Conservation (phyloP, 2,329 filamentous ascomycete genomes). For the Colletotrichum destructivum region DNA sequence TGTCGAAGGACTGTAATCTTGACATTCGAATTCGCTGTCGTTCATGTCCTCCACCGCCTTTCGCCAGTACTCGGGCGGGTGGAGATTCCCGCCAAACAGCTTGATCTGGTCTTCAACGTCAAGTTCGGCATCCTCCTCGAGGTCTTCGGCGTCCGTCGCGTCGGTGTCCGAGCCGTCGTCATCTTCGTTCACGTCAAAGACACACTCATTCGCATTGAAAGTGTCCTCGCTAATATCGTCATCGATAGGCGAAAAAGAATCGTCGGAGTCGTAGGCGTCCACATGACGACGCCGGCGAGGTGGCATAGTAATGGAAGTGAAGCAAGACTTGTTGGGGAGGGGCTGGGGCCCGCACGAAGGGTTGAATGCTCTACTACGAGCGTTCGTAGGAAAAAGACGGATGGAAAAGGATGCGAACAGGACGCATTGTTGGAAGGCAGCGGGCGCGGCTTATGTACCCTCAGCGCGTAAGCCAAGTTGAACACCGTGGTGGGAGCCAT, state of each 20-base stretch:
- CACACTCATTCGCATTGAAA: not conserved
- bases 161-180: not conserved
- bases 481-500: no score
- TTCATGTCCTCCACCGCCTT: not conserved
- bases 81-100: conserved; percentile 43
- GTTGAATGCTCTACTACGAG: no score
- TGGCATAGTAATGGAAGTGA: not conserved
- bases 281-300: not conserved
- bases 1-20: conserved; percentile 8
- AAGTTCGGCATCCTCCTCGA: not conserved
- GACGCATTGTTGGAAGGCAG: no score
- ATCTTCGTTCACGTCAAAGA: conserved; percentile 8
- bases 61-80: conserved; percentile 43
- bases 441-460: no score
- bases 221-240: not conserved
- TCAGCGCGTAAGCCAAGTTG: no score
- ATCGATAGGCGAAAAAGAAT: not conserved
- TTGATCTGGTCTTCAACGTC: conserved; percentile 34
- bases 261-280: not conserved
- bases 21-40: not conserved
- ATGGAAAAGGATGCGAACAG: no score
- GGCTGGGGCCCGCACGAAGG: not conserved
- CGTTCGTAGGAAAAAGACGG: no score
- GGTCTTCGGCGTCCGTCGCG: not conserved
- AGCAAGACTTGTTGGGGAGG: not conserved